Base-by-base conservation (phyloP, 495 filamentous ascomycete species). In the Haplographium delicatum region DNA sequence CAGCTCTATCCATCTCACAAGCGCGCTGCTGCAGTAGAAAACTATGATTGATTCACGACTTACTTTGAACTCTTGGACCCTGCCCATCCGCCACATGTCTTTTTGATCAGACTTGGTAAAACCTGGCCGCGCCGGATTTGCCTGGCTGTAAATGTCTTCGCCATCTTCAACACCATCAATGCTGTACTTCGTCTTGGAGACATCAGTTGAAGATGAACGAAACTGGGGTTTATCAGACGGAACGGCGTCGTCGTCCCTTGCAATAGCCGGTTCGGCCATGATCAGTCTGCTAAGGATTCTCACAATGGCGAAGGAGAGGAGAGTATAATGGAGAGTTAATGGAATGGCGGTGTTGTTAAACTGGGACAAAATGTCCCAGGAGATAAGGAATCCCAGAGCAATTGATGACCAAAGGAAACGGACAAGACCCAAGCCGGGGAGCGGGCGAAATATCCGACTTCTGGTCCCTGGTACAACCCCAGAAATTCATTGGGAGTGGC, bases 41-140 rank as follows among this genome's bases (percentile, higher is more conserved):
- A 31, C 7, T 13, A 31, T 7, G 28, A 7, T 7, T 13, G 13
- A 31, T 31, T 7, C 13, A 13, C 1, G n/a, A 55, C 52, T 4
- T 38, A 54, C 51, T 22, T 25, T 57, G 16, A 69, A 47, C 33
- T 66, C 53, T 30, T 66, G 65, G 8, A 40, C 41, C 38, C 62
- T 67, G 13, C 65, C 66, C 63, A 69, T 64, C 15, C 65, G 57
- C 13, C 50, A 49, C 66, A 69, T 69, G 43, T 69, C 65, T 44
- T 41, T 53, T 30, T 59, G 50, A 52, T 68, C 62, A 16, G 24
- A 27, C 20, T 50, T 50, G 8, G 53, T 56, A 23, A 44, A 45
- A 8, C 53, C 53, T 8, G 45, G 51, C 42, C 44, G 45, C 11
- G 48, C 4, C 6, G 48, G 37, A 44, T 51, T 51, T 15, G 48